These are phyloP conservation scores for Neocatenulostroma microsporum DNA, from an alignment of 2,329 filamentous ascomycete genomes.

Conservation along the genomic window DNA sequence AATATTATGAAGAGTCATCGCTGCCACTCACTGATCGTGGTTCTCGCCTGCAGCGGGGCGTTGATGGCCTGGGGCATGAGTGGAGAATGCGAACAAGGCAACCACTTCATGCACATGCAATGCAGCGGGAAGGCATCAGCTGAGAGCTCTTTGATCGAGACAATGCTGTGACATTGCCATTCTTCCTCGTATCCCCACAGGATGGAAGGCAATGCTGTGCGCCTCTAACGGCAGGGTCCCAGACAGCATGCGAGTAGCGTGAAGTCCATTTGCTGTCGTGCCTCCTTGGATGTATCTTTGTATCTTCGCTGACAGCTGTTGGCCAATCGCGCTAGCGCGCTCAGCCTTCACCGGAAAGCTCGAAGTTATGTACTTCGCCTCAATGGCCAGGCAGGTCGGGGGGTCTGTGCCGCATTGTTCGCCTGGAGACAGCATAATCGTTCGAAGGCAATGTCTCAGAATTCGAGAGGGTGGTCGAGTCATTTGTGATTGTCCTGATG, in stretches of 20 bases:
- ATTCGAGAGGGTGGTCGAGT: neutral
- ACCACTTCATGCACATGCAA: neutral
- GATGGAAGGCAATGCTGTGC: neutral
- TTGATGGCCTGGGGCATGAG: neutral
- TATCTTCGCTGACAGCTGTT: no score
- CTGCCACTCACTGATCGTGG: no score
- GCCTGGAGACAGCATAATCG: no score
- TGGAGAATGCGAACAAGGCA: slow-evolving; percentile 1
- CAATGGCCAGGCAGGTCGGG: no score
- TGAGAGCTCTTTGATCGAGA: slow-evolving; percentile 3
- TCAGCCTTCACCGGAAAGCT: neutral
- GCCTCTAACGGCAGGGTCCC: no score
- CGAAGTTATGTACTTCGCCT: neutral
- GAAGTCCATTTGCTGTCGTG: no score
- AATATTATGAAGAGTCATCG: no score
- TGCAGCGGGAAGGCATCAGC: slow-evolving; percentile 1
- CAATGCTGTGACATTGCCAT: neutral
- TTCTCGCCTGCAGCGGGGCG: neutral
- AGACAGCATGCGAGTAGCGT: no score
- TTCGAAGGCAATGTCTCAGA: neutral
- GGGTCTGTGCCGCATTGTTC: no score
- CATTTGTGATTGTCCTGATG: neutral
- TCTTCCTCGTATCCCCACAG: neutral
- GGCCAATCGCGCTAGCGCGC: no score
- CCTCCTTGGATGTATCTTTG: no score